Conservation (phyloP, 257 asterid species). For the Sherardia arvensis region DNA sequence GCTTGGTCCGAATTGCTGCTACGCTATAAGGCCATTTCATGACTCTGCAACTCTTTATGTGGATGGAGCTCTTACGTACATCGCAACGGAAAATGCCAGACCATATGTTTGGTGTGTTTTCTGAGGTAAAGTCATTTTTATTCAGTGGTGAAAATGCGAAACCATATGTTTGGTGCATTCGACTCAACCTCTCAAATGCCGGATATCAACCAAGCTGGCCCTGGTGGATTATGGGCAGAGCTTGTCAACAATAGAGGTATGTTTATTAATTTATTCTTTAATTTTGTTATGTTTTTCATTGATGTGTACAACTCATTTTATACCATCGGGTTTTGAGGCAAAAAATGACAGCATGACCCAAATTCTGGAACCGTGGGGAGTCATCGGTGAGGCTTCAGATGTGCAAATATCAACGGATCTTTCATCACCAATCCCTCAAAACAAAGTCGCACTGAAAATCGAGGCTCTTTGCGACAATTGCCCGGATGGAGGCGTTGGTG, state of each 20-base stretch:
- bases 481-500: slow-evolving; percentile 84
- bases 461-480: slow-evolving; percentile 71
- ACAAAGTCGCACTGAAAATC: slow-evolving; percentile 70
- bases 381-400: slow-evolving; percentile 61
- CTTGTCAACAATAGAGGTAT: not conserved
- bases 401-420: slow-evolving; percentile 68
- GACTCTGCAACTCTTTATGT: not conserved
- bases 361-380: slow-evolving; percentile 83
- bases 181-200: no score
- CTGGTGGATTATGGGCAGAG: slow-evolving; percentile 9
- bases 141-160: no score
- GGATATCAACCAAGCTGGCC: slow-evolving; percentile 4
- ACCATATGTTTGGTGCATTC: no score
- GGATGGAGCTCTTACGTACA: no score
- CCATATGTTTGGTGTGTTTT: not conserved
- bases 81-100: slow-evolving; percentile 1
- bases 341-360: slow-evolving; percentile 74
- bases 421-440: slow-evolving; percentile 68
- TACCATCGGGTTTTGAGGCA: slow-evolving; percentile 96
- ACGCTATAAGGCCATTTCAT: not conserved
- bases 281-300: no score
- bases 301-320: no score
- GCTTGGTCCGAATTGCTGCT: not conserved
- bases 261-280: no score
- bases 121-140: not conserved